Base-by-base conservation (phyloP, 345 rosid genomes). In the Populus tremula region DNA sequence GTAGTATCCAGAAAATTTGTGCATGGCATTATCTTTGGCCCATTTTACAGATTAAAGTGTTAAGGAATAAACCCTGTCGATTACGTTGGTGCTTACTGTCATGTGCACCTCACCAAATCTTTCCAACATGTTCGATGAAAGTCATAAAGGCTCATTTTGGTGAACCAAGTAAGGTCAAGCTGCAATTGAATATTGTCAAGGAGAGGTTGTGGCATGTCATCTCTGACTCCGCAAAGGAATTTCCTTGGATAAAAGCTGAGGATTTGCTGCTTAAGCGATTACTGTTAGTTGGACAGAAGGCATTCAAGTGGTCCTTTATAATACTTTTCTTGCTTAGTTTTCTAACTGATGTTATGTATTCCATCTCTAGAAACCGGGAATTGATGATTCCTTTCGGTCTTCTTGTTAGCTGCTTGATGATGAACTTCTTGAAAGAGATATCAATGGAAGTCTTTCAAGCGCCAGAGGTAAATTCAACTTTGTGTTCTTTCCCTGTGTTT, bases 351-450 rank as follows among this genome's bases (percentile, higher is more conserved):
- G 78, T 84, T 36, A 17, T 80, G 61, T 82, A 77, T 82, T 78
- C 92, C 8, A 80, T 86, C 29, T 63, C 79, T 23, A 78, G 72
- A 80, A 84, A 83, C 76, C 83, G 79, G 74, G 90, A 89, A 61
- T 71, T 86, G 67, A 65, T 82, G 80, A 73, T 87, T 65, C 90
- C 92, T 2, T 4, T 87, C 29, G 93, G 88, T 45, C 90, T 90
- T 4, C 76, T 85, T 8, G 50, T 82, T 4, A 91, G 93, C 68
- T 84, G 80, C 61, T 81, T 81, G 72, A 72, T 80, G 76, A 64
- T 87, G 27, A 79, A 87, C 77, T 82, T 85, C 67, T 36, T 90
- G 4, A 86, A 80, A 74, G 88, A 87, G 83, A 74, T 82, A 33
- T 43, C 76, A 20, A 59, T 38, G 10, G 89, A 74, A 76, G 8